Evolutionary conservation across 2,329 filamentous ascomycete genomes (phyloP).

Genomic region (Claviceps sp.): DNA sequence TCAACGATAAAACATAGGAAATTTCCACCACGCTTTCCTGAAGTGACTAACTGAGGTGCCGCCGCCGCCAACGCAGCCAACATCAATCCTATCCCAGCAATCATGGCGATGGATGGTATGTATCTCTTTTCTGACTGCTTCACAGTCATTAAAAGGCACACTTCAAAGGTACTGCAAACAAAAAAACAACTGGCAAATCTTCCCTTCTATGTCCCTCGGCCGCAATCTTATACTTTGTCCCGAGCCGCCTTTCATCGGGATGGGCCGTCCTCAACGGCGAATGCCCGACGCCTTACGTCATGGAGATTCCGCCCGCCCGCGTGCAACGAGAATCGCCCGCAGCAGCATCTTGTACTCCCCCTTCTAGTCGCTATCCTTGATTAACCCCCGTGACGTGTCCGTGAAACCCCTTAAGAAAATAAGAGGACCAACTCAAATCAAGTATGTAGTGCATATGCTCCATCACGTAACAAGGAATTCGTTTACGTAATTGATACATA

Average conservation of each 20-base stretch:
- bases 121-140: neutral
- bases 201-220: neutral
- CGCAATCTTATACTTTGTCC: neutral
- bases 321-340: neutral
- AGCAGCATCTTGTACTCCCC: neutral
- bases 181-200: neutral
- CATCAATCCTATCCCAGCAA: neutral
- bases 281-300: neutral
- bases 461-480: too few species aligned
- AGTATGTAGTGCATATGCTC: too few species aligned
- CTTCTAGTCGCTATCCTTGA: neutral
- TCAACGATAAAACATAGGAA: too few species aligned
- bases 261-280: neutral
- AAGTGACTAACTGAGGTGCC: neutral
- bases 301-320: neutral
- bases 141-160: too few species aligned
- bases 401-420: neutral
- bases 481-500: too few species aligned
- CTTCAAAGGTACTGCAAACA: neutral
- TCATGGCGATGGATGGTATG: conserved; percentile 15
- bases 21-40: too few species aligned
- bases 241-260: too few species aligned
- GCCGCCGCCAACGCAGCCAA: neutral
- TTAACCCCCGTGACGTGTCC: neutral
- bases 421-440: neutral